Evolutionary conservation across 352 stramenopile genomes (phyloP).

Genomic region (Phytophthora gonapodyides): DNA sequence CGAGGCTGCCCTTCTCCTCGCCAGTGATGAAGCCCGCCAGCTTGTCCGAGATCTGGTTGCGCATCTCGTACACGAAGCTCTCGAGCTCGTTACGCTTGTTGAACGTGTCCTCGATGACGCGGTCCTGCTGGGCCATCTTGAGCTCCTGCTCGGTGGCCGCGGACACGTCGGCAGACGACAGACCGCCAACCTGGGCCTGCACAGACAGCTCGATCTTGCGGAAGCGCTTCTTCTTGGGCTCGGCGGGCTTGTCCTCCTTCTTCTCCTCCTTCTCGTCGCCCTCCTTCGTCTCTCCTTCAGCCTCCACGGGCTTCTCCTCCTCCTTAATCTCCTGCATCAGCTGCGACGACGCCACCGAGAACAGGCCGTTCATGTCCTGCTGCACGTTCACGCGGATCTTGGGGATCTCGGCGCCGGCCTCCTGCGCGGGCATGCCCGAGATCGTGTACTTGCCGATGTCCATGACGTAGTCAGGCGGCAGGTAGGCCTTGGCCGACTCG

Average conservation of each 20-base stretch:
- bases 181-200: conserved; percentile 58
- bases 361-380: conserved; percentile 97
- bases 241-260: conserved; percentile 74
- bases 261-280: conserved; percentile 51
- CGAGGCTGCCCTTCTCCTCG: conserved; percentile 89
- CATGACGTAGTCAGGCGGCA: conserved; percentile 74
- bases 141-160: conserved; percentile 91
- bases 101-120: conserved; percentile 96
- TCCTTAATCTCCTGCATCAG: conserved; percentile 98
- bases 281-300: conserved; percentile 61
- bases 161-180: conserved; percentile 61
- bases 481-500: conserved; percentile 64
- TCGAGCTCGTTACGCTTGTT: conserved; percentile 99
- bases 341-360: conserved; percentile 95
- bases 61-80: conserved; percentile 99
- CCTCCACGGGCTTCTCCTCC: conserved; percentile 67
- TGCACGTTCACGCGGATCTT: conserved; percentile 98
- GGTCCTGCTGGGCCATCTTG: conserved; percentile 96
- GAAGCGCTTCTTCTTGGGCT: conserved; percentile 96
- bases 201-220: conserved; percentile 89
- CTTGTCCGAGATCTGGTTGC: conserved; percentile 93
- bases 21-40: conserved; percentile 88
- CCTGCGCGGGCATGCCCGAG: conserved; percentile 80
- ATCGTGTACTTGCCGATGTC: conserved; percentile 94
- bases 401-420: conserved; percentile 76